Evolutionary conservation across 768 basidiomycete genomes (phyloP).

Genomic region (Boletus tomentosulus): DNA sequence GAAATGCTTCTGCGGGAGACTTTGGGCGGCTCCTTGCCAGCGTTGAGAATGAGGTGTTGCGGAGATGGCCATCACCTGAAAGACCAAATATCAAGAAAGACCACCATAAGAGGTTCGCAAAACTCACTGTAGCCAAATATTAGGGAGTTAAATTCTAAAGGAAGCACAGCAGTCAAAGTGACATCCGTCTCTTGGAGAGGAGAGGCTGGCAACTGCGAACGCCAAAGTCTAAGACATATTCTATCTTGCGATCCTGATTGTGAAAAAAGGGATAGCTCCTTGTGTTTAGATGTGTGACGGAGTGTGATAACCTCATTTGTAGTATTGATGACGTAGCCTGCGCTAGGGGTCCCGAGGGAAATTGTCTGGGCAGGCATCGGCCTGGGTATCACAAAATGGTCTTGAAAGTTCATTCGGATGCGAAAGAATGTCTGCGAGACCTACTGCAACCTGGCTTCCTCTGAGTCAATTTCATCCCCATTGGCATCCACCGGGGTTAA

Average conservation of each 20-base stretch:
- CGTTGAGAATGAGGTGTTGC: conserved; percentile 42
- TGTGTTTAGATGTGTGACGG: conserved; percentile 13
- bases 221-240: conserved; percentile 17
- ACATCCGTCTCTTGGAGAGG: conserved; percentile 4
- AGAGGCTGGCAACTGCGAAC: conserved; percentile 7
- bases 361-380: conserved; percentile 4
- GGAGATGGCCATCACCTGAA: conserved; percentile 51
- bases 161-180: conserved; percentile 40
- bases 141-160: conserved; percentile 54
- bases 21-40: conserved; percentile 18
- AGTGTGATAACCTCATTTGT: conserved; percentile 18
- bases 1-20: neutral
- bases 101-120: neutral
- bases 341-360: conserved; percentile 7
- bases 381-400: conserved; percentile 8
- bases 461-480: conserved; percentile 5
- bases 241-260: conserved; percentile 6
- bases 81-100: neutral
- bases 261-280: conserved; percentile 17
- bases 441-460: conserved; percentile 16
- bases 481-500: conserved; percentile 9
- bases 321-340: conserved; percentile 6
- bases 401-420: conserved; percentile 7
- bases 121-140: conserved; percentile 62
- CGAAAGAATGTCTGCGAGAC: neutral